phyloP scores from a whole-genome alignment of 1,284 basidiomycete species.

The Malassezia japonica region DNA sequence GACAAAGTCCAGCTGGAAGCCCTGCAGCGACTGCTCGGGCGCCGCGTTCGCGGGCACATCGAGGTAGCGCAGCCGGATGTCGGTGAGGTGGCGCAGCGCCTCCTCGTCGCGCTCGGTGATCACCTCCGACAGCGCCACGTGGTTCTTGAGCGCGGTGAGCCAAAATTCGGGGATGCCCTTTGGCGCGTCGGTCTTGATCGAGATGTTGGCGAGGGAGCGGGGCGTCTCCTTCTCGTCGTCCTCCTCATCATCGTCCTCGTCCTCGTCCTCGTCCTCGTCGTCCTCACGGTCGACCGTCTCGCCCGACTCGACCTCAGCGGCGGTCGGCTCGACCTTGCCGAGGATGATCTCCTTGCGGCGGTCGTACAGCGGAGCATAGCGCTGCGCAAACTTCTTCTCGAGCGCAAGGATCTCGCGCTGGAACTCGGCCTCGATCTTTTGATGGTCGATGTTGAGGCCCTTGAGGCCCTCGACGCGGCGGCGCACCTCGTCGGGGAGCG shows the following conservation, averaged over 20 bases:
- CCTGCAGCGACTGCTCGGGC: slow-evolving; percentile 59
- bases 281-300: slow-evolving; percentile 57
- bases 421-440: slow-evolving; percentile 86
- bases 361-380: slow-evolving; percentile 77
- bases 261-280: slow-evolving; percentile 53
- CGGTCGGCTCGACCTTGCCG: slow-evolving; percentile 65
- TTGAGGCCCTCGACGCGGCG: slow-evolving; percentile 82
- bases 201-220: slow-evolving; percentile 50
- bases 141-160: slow-evolving; percentile 90
- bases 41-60: not conserved
- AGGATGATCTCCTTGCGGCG: slow-evolving; percentile 74
- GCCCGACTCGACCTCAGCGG: slow-evolving; percentile 74
- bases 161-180: slow-evolving; percentile 89
- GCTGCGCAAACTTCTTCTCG: slow-evolving; percentile 89
- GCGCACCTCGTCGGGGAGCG: slow-evolving; percentile 70
- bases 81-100: slow-evolving; percentile 59
- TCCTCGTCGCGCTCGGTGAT: slow-evolving; percentile 86
- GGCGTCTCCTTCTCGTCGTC: slow-evolving; percentile 37
- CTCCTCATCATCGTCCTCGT: slow-evolving; percentile 29
- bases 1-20: slow-evolving; percentile 79
- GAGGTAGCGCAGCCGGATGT: slow-evolving; percentile 63
- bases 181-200: slow-evolving; percentile 49
- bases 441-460: slow-evolving; percentile 85
- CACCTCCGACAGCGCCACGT: slow-evolving; percentile 71
- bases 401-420: slow-evolving; percentile 92